Evolutionary conservation across 305 asterid species (phyloP), one percentile per base, ranked within the genome.

Genomic region (Striga hermonthica): DNA sequence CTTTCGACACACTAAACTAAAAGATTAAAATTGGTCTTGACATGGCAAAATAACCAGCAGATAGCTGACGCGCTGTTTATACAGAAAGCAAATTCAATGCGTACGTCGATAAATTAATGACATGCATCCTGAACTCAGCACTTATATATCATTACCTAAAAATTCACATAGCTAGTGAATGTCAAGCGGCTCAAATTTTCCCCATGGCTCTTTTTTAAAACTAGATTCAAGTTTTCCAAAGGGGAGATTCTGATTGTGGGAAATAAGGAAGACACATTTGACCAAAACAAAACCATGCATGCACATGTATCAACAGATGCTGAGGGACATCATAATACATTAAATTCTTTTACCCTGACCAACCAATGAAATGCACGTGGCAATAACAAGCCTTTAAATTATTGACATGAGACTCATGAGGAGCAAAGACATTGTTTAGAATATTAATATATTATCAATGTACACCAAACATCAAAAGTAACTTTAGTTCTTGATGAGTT

Each of bases 21-120:
- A 44, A 7, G 28, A 15, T 5, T 48, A 40, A 56, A 57, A 35
- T 35, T 44, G 58, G 53, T 2, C 31, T 22, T 8, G 38, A 57
- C 38, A 68, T 59, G 66, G 38, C 62, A 67, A 57, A 47, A 66
- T 53, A 12, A 57, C 43, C 41, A 28, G 6, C 47, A 58, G 40
- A 59, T 28, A 61, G 12, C 10, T 10, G 3, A 6, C 47, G 1
- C 1, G 10, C 47, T 41, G 31, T 22, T 22, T 22, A 22, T 22
- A 22, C 31, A 22, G 31, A 22, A 22, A 22, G 10, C 47, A 5
- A 41, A 10, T 3, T 41, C 47, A 6, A 41, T 10, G 7, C 3
- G 6, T 44, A 45, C 9, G 13, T 45, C 13, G 9, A 7, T 3
- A 10, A 7, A 8, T 44, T 4, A 2, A 8, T 45, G 38, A 63